Evolutionary conservation across 1,139 yeast species (phyloP), one percentile per base, ranked within the genome.

Genomic region (Candida gigantensis): DNA sequence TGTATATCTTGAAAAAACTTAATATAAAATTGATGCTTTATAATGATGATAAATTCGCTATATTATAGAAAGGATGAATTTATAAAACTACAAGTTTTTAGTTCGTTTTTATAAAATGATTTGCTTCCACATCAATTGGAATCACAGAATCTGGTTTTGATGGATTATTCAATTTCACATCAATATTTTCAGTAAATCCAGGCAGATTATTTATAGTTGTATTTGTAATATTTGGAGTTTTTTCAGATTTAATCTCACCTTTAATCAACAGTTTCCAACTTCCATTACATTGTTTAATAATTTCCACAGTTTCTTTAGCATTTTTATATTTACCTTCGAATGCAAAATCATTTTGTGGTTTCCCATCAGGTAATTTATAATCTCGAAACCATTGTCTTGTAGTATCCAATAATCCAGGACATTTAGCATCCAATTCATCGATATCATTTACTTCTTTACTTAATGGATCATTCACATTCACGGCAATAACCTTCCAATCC

Each of bases 341-440:
- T 10, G 96, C 96, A 62, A 88, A 87, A 59, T 77, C 77, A 65
- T 88, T 88, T 59, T 76, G 81, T 46, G 95, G 92, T 71, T 88
- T 88, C 37, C 95, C 95, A 57, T 87, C 96, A 27, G 96, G 94
- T 43, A 84, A 73, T 67, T 88, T 88, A 75, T 88, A 88, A 58
- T 85, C 84, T 62, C 88, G 77, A 74, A 88, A 86, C 96, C 96
- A 88, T 62, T 83, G 88, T 56, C 85, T 78, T 33, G 95, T 86
- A 38, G 90, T 81, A 60, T 84, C 80, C 54, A 87, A 72, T 45
- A 87, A 72, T 35, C 94, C 92, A 43, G 96, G 96, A 58, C 85
- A 76, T 53, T 79, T 79, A 51, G 70, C 72, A 53, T 76, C 82
- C 42, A 88, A 87, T 56, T 87, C 95, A 52, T 79, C 82, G 44